Evolutionary conservation across 2,329 filamentous ascomycete genomes (phyloP), one percentile per base, ranked within the genome.

Genomic region (Fusarium sp.): DNA sequence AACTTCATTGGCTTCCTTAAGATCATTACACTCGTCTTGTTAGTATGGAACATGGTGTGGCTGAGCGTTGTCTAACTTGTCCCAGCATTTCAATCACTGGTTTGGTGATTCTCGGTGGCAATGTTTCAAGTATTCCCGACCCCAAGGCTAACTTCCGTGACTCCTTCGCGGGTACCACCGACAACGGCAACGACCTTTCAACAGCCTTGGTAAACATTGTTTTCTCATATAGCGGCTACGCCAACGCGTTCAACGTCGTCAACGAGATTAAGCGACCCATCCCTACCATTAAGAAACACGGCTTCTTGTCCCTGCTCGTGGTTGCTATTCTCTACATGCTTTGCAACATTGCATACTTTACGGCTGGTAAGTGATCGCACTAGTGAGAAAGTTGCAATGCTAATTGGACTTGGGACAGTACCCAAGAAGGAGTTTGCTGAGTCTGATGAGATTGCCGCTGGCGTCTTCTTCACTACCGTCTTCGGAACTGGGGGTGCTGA

Each of bases 211-310:
- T 90, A 57, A 90, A 87, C 64, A 88, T 92, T 59, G 85, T 88
- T 31, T 91, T 90, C 68, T 88, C 89, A 0, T 92, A 90, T 69
- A 79, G 83, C 0, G 90, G 90, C 2, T 92, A 87, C 69, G 81
- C 85, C 13, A 92, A 92, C 71, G 88, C 89, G 0, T 92, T 92
- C 81, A 90, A 90, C 69, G 85, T 92, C 5, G 88, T 89, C 66
- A 91, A 91, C 62, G 90, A 92, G 79, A 87, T 91, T 72, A 87
- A 89, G 84, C 88, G 91, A 69, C 90, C 90, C 0, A 84, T 92
- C 33, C 87, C 85, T 35, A 88, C 86, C 0, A 84, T 92, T 22
- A 87, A 87, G 58, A 85, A 80, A 76, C 84, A 85, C 69, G 89
- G 85, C 8, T 83, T 85, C 2, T 76, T 86, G 3, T 89, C 89